Evolutionary conservation across 139 green algal genomes (phyloP).

Genomic region (Gonium pectorale): DNA sequence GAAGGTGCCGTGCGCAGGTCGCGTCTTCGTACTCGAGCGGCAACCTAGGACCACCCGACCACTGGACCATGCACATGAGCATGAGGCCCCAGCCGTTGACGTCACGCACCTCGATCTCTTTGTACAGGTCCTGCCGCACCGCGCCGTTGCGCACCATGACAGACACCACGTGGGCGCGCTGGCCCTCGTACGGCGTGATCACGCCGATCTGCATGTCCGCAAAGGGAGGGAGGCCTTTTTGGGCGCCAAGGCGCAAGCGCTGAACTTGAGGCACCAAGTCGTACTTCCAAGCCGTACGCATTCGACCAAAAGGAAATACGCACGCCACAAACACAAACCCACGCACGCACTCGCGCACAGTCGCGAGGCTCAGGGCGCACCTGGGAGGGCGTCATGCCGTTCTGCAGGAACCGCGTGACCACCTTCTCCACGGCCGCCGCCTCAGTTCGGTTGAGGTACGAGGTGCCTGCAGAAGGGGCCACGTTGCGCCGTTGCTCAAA

Average conservation of each 20-base stretch:
- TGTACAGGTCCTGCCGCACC: slow-evolving; percentile 89
- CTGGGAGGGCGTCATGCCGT: slow-evolving; percentile 47
- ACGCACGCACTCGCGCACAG: too few relatives aligned
- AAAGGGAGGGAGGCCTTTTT: too few relatives aligned
- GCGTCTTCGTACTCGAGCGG: too few relatives aligned
- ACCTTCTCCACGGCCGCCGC: slow-evolving; percentile 93
- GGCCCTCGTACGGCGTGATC: slow-evolving; percentile 99
- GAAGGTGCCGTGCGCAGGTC: too few relatives aligned
- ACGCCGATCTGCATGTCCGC: slow-evolving; percentile 94
- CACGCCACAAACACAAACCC: background rate
- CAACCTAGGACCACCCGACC: too few relatives aligned
- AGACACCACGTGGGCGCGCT: slow-evolving; percentile 92
- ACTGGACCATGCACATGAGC: too few relatives aligned
- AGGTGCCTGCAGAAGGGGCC: slow-evolving; percentile 78
- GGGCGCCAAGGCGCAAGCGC: too few relatives aligned
- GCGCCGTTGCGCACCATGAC: slow-evolving; percentile 84
- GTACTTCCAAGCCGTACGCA: too few relatives aligned
- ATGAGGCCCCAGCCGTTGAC: too few relatives aligned
- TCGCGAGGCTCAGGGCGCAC: slow-evolving; percentile 39
- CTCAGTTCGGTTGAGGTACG: slow-evolving; percentile 97
- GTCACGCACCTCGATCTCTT: slow-evolving; percentile 80
- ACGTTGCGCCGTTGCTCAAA: too few relatives aligned
- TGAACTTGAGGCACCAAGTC: too few relatives aligned
- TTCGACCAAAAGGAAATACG: too few relatives aligned
- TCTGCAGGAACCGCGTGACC: slow-evolving; percentile 86